phyloP scores from a whole-genome alignment of 306 rosid genomes.

The Crataegus laevigata region DNA sequence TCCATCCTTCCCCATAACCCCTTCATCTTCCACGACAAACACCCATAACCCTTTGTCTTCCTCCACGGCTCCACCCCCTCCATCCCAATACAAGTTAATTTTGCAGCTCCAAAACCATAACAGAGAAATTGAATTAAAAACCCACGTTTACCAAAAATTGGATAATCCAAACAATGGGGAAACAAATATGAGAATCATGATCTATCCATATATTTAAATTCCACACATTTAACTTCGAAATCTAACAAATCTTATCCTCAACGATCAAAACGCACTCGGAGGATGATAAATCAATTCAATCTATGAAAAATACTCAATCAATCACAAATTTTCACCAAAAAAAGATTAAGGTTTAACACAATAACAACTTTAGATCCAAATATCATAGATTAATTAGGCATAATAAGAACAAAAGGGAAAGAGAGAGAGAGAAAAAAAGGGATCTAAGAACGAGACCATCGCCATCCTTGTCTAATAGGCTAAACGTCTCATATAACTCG shows the following conservation, averaged over 20 bases:
- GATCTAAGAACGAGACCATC: slow-evolving; percentile 61
- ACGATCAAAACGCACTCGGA: neutral
- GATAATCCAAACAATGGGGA: neutral
- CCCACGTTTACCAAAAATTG: neutral
- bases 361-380: neutral
- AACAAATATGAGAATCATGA: neutral
- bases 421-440: slow-evolving; percentile 7
- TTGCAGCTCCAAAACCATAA: neutral
- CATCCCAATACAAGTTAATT: too few species aligned
- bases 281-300: neutral
- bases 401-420: neutral
- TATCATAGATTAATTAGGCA: neutral
- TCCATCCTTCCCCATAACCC: too few species aligned
- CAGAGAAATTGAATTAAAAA: neutral
- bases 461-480: slow-evolving; percentile 80
- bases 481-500: slow-evolving; percentile 72
- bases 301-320: neutral
- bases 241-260: neutral
- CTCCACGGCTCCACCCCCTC: too few species aligned
- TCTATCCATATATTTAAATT: neutral
- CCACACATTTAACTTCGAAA: neutral
- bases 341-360: neutral
- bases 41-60: too few species aligned
- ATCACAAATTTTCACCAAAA: neutral
- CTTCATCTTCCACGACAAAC: too few species aligned